Evolutionary conservation across 805 yeast species (phyloP).

Genomic region (Candida verbasci): DNA sequence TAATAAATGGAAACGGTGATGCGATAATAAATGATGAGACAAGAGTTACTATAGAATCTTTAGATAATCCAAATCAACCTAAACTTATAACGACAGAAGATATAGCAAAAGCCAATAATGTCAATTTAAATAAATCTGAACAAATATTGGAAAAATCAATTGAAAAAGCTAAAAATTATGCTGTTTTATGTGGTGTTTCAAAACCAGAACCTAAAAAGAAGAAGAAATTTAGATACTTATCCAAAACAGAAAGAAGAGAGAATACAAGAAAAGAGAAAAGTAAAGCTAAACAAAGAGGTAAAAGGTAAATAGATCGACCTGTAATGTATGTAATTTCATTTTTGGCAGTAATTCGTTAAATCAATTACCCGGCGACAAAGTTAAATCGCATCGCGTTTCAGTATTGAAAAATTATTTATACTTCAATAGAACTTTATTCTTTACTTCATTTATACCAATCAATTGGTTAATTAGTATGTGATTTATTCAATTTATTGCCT

Average conservation of each 20-base stretch:
- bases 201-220: slow-evolving; percentile 30
- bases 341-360: too few species aligned
- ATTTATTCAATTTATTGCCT: not conserved
- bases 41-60: slow-evolving; percentile 36
- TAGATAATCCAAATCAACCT: slow-evolving; percentile 40
- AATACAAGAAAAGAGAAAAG: slow-evolving; percentile 33
- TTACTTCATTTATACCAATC: not conserved
- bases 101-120: slow-evolving; percentile 62
- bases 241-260: slow-evolving; percentile 70
- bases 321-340: too few species aligned
- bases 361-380: too few species aligned
- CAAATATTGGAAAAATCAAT: slow-evolving; percentile 72
- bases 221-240: slow-evolving; percentile 80
- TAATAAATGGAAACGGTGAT: slow-evolving; percentile 8
- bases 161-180: slow-evolving; percentile 78
- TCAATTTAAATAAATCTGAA: slow-evolving; percentile 63
- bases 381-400: too few species aligned
- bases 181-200: slow-evolving; percentile 53
- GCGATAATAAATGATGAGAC: slow-evolving; percentile 45
- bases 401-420: too few species aligned
- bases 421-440: too few species aligned
- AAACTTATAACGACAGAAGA: slow-evolving; percentile 20
- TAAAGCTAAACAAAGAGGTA: slow-evolving; percentile 11
- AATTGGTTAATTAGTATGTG: not conserved
- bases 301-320: too few species aligned